Percentiles rank a stretch among this genome's conserved stretches.
Conservation (phyloP, 2,329 filamentous ascomycete species). For the Sclerotinia trifoliorum region DNA sequence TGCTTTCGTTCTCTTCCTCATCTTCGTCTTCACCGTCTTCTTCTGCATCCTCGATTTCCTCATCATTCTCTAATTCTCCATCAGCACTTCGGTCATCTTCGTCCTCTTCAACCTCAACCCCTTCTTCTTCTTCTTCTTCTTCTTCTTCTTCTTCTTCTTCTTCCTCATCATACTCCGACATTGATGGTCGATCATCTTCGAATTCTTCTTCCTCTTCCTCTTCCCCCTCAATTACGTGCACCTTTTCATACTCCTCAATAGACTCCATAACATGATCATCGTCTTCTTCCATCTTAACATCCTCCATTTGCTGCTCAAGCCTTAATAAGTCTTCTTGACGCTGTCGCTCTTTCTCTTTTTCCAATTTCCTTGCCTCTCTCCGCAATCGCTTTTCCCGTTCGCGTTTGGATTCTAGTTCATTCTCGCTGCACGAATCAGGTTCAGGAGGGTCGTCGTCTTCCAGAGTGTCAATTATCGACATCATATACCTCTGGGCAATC, state of each 20-base stretch:
- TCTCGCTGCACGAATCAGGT: conserved; percentile 31
- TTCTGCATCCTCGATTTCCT: background rate
- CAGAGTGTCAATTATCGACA: conserved; percentile 36
- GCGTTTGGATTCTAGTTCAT: conserved; percentile 14
- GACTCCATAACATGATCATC: conserved; percentile 12
- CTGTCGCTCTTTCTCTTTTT: conserved; percentile 12
- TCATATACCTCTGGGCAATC: conserved; percentile 38
- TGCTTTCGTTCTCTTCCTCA: background rate
- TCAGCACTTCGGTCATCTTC: background rate
- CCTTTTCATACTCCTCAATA: conserved; percentile 13
- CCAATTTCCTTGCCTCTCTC: conserved; percentile 8
- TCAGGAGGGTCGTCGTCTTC: conserved; percentile 30
- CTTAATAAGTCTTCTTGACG: conserved; percentile 1
- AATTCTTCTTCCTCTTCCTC: conserved; percentile 14
- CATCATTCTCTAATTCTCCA: background rate
- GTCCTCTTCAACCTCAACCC: background rate
- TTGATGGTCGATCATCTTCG: conserved; percentile 17
- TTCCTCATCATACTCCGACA: conserved; percentile 10
- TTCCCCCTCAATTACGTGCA: conserved; percentile 3
- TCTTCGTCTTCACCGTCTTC: conserved; percentile 4
- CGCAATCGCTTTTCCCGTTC: conserved; percentile 10
- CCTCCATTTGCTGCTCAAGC: conserved; percentile 12
- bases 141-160: background rate
- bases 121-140: background rate
- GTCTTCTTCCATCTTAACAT: conserved; percentile 11